phyloP scores from a whole-genome alignment of 805 yeast genomes.

The Kluyveromyces dobzhanskii region DNA sequence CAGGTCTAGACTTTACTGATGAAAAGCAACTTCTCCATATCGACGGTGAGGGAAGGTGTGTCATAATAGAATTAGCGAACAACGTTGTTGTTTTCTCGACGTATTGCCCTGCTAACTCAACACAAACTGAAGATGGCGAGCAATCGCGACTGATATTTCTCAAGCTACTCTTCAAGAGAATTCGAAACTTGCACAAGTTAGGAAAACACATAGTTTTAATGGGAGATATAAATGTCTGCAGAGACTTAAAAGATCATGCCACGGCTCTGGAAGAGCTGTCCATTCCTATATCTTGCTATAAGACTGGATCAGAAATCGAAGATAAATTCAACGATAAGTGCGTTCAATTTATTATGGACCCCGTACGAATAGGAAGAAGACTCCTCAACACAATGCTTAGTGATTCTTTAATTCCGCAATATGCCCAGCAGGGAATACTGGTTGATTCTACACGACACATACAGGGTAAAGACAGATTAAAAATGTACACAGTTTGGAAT shows the following conservation, averaged over 20 bases:
- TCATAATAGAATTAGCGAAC: conserved; percentile 62
- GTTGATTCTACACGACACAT: conserved; percentile 50
- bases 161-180: conserved; percentile 50
- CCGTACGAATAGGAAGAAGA: conserved; percentile 33
- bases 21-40: conserved; percentile 35
- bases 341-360: conserved; percentile 29
- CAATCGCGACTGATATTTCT: conserved; percentile 50
- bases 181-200: conserved; percentile 40
- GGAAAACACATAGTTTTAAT: conserved; percentile 69
- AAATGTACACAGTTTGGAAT: conserved; percentile 90
- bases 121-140: conserved; percentile 59
- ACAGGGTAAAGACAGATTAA: conserved; percentile 46
- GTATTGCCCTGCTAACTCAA: conserved; percentile 91
- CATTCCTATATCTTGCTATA: conserved; percentile 29
- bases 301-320: conserved; percentile 31
- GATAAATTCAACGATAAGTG: conserved; percentile 23
- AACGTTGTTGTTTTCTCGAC: conserved; percentile 54
- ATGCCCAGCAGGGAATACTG: conserved; percentile 36
- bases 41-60: conserved; percentile 81
- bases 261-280: conserved; percentile 37
- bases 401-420: conserved; percentile 28
- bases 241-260: conserved; percentile 78
- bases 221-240: conserved; percentile 84
- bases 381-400: conserved; percentile 39
- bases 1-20: conserved; percentile 25